phyloP scores from a whole-genome alignment of 2,329 filamentous ascomycete genomes.

The Tympanopsis confertula region DNA sequence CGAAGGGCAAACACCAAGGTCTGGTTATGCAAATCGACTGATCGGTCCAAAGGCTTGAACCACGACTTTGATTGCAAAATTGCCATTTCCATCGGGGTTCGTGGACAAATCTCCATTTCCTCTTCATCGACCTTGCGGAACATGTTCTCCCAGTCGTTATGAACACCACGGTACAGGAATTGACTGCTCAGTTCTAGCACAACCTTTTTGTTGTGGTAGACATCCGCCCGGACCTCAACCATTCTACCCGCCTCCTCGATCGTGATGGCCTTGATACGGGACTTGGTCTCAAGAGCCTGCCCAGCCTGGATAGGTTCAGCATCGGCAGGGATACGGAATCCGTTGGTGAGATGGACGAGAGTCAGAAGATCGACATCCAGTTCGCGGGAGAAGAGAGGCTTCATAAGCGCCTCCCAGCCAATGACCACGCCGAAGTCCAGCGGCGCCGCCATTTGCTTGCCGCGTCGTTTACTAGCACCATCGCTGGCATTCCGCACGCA shows the following conservation, averaged over 20 bases:
- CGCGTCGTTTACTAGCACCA: constrained; percentile 89
- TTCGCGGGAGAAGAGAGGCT: constrained; percentile 92
- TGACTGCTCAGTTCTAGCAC: constrained; percentile 99
- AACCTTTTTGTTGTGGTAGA: constrained; percentile 67
- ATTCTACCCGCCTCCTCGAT: constrained; percentile 98
- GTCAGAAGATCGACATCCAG: constrained; percentile 95
- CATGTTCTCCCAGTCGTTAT: constrained; percentile 92
- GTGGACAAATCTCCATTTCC: constrained; percentile 83
- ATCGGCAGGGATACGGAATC: constrained; percentile 95
- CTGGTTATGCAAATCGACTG: constrained; percentile 80
- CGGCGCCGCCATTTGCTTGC: constrained; percentile 85
- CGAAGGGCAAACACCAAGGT: constrained; percentile 93
- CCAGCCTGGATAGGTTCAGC: constrained; percentile 92
- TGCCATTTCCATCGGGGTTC: constrained; percentile 80
- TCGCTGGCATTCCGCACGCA: constrained; percentile 96
- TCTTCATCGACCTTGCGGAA: constrained; percentile 97
- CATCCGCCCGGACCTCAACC: constrained; percentile 98
- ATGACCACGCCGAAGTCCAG: constrained; percentile 99
- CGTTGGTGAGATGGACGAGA: constrained; percentile 91
- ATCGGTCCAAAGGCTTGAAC: constrained; percentile 73
- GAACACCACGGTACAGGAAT: constrained; percentile 88
- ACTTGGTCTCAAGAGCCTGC: constrained; percentile 82
- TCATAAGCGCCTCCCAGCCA: constrained; percentile 97
- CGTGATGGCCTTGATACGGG: constrained; percentile 92
- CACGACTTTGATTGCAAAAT: constrained; percentile 94